Evolutionary conservation across 169 alveolate genomes (phyloP), one percentile per base, ranked within the genome.

Genomic region (Theileria annulata): DNA sequence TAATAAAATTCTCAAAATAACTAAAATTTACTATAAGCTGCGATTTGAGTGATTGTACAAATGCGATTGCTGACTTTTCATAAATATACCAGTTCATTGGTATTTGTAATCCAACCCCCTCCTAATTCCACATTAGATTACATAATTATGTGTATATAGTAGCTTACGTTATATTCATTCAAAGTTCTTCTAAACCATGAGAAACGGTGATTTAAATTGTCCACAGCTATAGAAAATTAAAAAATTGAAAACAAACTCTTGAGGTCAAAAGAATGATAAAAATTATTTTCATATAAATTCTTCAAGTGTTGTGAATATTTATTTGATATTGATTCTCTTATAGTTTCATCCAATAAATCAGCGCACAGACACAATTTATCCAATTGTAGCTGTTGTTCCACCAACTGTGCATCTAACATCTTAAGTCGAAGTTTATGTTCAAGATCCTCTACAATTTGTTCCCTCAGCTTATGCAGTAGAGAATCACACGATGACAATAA

Each of bases 131-230:
- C 33, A 25, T 25, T 58, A 58, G 66, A 4, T n/a, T n/a, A n/a
- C n/a, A n/a, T 25, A 25, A 25, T 58, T 5, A 3, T 58, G 8
- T 58, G 33, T 58, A 28, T 25, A n/a, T n/a, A n/a, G 28, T 19
- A n/a, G 19, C 23, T 31, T 49, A 66, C 87, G 31, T 80, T 83
- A 35, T 66, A 80, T 28, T 80, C 88, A 31, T 64, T 80, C 48
- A 80, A 63, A 35, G 64, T 56, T 51, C 88, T 68, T 58, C 88
- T 74, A 49, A 80, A 49, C 88, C 88, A 80, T 8, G 88, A 76
- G 70, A 80, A 80, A 30, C 88, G 17, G 31, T 80, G 81, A 51
- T 72, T 59, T 10, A 80, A 51, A 56, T 75, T 66, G 70, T 80
- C 88, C 21, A 75, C 51, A 19, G 37, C 87, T 79, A 75, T 15